phyloP scores from a whole-genome alignment of 192 early-diverging fungal genomes.

The Podila horticola region DNA sequence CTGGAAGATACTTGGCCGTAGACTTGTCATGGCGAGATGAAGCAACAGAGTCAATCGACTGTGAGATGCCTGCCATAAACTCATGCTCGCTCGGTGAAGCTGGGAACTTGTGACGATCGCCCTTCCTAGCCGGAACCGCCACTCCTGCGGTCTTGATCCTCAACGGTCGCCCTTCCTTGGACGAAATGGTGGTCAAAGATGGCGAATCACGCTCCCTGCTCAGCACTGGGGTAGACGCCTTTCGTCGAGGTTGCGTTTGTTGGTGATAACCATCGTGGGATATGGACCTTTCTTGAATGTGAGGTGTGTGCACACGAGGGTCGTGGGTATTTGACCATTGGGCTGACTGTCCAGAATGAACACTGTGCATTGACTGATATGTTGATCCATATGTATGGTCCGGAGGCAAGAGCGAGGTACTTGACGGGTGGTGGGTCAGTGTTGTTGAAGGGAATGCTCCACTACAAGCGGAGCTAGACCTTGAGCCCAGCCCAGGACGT shows the following conservation, averaged over 20 bases:
- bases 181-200: neutral
- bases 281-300: constrained; percentile 30
- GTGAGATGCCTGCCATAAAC: constrained; percentile 18
- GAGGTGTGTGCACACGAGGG: constrained; percentile 17
- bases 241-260: constrained; percentile 20
- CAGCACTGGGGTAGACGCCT: constrained; percentile 10
- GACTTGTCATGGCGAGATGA: constrained; percentile 16
- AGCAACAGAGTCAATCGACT: constrained; percentile 19
- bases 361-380: constrained; percentile 6
- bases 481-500: constrained; percentile 24
- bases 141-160: constrained; percentile 17
- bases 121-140: constrained; percentile 12
- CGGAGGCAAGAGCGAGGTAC: constrained; percentile 20
- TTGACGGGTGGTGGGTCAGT: constrained; percentile 27
- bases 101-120: constrained; percentile 16
- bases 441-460: constrained; percentile 20
- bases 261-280: constrained; percentile 11
- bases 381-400: constrained; percentile 37
- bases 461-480: constrained; percentile 32
- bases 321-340: constrained; percentile 14
- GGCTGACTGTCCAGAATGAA: neutral
- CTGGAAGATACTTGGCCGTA: neutral
- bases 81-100: constrained; percentile 27
- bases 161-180: neutral
- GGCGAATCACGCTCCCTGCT: constrained; percentile 7